These are phyloP conservation scores for Coemansia sp. DNA, from an alignment of 192 early-diverging fungal genomes.

Conservation along the genomic window DNA sequence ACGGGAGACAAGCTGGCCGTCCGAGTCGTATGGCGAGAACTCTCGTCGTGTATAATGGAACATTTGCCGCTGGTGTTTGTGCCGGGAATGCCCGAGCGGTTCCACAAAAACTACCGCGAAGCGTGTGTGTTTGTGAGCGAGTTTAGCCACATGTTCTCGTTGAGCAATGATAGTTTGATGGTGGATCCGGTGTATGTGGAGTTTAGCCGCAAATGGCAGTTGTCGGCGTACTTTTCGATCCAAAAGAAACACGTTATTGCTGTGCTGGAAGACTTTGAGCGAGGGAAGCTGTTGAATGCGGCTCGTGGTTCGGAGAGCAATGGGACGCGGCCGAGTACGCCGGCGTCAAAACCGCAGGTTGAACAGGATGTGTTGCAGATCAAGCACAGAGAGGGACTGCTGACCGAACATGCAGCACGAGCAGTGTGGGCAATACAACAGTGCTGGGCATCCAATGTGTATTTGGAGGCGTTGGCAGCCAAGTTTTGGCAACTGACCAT, in stretches of 20 bases:
- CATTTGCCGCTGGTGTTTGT: conserved; percentile 45
- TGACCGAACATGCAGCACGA: conserved; percentile 16
- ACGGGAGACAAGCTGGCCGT: conserved; percentile 10
- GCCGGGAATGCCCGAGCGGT: conserved; percentile 41
- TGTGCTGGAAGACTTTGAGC: conserved; percentile 11
- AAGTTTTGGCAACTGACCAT: conserved; percentile 46
- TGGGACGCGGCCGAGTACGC: not conserved
- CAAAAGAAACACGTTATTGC: conserved; percentile 29
- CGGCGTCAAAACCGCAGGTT: not conserved
- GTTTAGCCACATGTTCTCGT: conserved; percentile 23
- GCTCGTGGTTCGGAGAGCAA: not conserved
- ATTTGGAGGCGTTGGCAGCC: conserved; percentile 27
- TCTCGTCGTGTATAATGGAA: conserved; percentile 12
- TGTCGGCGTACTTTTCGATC: conserved; percentile 45
- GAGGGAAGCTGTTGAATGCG: too few relatives aligned
- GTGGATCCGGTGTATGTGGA: conserved; percentile 19
- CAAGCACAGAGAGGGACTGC: conserved; percentile 3
- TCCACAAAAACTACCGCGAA: conserved; percentile 36
- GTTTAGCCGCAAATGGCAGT: conserved; percentile 49
- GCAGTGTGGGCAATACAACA: conserved; percentile 23
- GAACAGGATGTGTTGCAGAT: conserved; percentile 6
- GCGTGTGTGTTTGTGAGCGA: conserved; percentile 18
- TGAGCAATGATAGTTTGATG: not conserved
- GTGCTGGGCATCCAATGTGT: conserved; percentile 38
- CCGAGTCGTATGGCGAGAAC: conserved; percentile 41